phyloP scores from a whole-genome alignment of 768 basidiomycete genomes.

The Lyophyllum semitale region DNA sequence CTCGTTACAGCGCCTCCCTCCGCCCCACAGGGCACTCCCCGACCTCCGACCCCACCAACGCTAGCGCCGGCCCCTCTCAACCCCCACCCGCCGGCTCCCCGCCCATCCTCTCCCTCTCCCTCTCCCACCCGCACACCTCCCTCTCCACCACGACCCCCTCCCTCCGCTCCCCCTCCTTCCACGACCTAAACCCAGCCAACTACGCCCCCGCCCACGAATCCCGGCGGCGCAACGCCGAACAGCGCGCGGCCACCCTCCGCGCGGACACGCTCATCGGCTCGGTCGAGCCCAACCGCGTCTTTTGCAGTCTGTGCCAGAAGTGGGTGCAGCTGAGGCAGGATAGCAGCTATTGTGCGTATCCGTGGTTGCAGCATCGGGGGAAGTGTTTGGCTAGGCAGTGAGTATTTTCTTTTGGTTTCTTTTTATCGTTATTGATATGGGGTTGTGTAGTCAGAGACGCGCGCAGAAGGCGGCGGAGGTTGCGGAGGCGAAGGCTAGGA shows the following conservation, averaged over 20 bases:
- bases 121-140: too few relatives aligned
- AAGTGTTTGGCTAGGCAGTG: slow-evolving; percentile 77
- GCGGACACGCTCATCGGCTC: slow-evolving; percentile 65
- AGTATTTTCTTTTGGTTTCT: slow-evolving; percentile 27
- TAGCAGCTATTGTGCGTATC: slow-evolving; percentile 77
- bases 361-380: slow-evolving; percentile 76
- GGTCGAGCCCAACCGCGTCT: slow-evolving; percentile 76
- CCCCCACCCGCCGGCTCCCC: too few relatives aligned
- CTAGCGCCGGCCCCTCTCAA: neutral
- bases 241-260: slow-evolving; percentile 70
- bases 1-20: neutral
- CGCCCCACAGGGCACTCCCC: neutral
- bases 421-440: neutral
- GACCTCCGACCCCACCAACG: neutral
- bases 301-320: slow-evolving; percentile 74
- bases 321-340: slow-evolving; percentile 86
- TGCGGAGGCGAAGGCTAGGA: slow-evolving; percentile 44
- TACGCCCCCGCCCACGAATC: slow-evolving; percentile 65
- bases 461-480: slow-evolving; percentile 56
- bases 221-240: slow-evolving; percentile 75
- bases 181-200: slow-evolving; percentile 59
- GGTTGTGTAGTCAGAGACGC: slow-evolving; percentile 56
- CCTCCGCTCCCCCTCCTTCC: slow-evolving; percentile 29
- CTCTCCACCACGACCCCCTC: slow-evolving; percentile 7
- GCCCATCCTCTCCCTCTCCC: neutral